phyloP scores from a whole-genome alignment of 2,329 filamentous ascomycete genomes.

The Botryosphaeria agaves region DNA sequence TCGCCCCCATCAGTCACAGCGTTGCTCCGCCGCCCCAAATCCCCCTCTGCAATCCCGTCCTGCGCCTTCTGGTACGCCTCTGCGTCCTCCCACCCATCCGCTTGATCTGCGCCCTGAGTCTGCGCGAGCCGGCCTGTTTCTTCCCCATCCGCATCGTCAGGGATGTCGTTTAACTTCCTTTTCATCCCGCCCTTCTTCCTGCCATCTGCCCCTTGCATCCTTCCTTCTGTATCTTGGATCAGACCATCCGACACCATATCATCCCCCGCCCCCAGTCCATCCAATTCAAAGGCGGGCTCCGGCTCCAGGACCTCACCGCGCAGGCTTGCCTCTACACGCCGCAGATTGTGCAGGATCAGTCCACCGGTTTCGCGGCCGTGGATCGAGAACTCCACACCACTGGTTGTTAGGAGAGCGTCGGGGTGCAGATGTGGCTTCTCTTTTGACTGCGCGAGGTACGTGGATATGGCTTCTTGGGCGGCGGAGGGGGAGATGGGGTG shows the following conservation, averaged over 20 bases:
- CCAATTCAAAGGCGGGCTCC: conserved; percentile 17
- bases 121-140: too few relatives aligned
- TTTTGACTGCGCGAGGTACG: conserved; percentile 22
- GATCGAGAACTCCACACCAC: conserved; percentile 23
- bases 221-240: conserved; percentile 6
- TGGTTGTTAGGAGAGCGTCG: conserved; percentile 24
- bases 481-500: conserved; percentile 13
- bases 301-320: conserved; percentile 31
- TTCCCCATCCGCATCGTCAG: background rate
- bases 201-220: conserved; percentile 4
- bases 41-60: conserved; percentile 22
- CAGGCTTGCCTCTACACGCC: conserved; percentile 34
- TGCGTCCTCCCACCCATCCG: conserved; percentile 22
- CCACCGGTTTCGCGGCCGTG: conserved; percentile 25
- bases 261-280: conserved; percentile 15
- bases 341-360: conserved; percentile 34
- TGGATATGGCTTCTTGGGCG: conserved; percentile 19
- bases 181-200: conserved; percentile 6
- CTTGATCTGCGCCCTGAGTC: conserved; percentile 3
- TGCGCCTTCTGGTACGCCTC: conserved; percentile 23
- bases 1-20: background rate
- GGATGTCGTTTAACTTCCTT: background rate
- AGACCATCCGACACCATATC: conserved; percentile 9
- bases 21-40: conserved; percentile 17
- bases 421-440: conserved; percentile 29